Percentiles rank a stretch among this genome's conserved stretches.
Conservation (phyloP, 75 land plant genomes). For the Selaginella tamariscina region DNA sequence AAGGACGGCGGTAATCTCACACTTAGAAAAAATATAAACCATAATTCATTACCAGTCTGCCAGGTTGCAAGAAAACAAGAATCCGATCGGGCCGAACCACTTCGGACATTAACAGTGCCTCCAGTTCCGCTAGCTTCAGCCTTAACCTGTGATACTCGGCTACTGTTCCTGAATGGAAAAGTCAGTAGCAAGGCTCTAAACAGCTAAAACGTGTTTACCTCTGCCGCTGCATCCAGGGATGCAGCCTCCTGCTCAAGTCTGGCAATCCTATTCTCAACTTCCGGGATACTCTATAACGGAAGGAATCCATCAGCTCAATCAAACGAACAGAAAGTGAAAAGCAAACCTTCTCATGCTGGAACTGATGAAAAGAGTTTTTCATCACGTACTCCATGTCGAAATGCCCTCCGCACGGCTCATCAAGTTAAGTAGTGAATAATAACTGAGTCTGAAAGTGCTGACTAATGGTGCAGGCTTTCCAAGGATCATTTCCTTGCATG, state of each 20-base stretch:
- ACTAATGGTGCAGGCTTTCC: constrained; percentile 88
- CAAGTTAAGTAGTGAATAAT: constrained; percentile 41
- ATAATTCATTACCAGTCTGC: constrained; percentile 40
- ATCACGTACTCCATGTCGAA: constrained; percentile 50
- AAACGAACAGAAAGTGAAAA: background rate
- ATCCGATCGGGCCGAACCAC: constrained; percentile 70
- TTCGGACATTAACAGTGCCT: constrained; percentile 81
- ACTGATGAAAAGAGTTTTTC: constrained; percentile 50
- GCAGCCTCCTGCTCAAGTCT: constrained; percentile 71
- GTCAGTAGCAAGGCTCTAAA: background rate
- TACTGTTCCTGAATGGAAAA: constrained; percentile 44
- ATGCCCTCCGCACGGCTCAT: constrained; percentile 56
- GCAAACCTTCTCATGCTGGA: constrained; percentile 73
- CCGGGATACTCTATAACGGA: constrained; percentile 60
- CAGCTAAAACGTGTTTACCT: constrained; percentile 51
- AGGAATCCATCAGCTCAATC: background rate
- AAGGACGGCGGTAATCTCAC: no score
- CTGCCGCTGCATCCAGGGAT: constrained; percentile 66
- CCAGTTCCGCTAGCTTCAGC: constrained; percentile 44
- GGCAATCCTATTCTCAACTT: constrained; percentile 44
- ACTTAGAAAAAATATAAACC: no score
- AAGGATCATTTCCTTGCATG: constrained; percentile 68
- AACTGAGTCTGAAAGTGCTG: constrained; percentile 57
- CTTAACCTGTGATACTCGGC: constrained; percentile 70
- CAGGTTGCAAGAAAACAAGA: constrained; percentile 33